Evolutionary conservation across 2,329 filamentous ascomycete species (phyloP).

Genomic region (Dothideomycetes sp.): DNA sequence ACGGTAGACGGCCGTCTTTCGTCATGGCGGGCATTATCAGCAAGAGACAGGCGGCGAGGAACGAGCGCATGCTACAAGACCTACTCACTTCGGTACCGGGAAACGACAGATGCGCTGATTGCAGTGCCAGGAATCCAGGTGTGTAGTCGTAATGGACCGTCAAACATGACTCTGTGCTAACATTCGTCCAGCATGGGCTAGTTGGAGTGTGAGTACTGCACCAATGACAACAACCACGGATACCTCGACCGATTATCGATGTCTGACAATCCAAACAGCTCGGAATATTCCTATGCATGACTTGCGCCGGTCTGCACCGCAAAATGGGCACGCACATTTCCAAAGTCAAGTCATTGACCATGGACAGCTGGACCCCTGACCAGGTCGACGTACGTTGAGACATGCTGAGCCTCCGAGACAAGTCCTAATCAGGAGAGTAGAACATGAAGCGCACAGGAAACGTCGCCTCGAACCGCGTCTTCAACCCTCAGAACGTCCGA

Average conservation of each 20-base stretch:
- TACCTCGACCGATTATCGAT: neutral
- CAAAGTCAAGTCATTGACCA: constrained; percentile 96
- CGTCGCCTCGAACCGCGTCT: constrained; percentile 71
- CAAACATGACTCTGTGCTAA: constrained; percentile 22
- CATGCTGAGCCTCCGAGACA: too few species aligned
- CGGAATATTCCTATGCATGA: constrained; percentile 95
- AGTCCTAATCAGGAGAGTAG: too few species aligned
- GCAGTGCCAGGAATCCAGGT: constrained; percentile 86
- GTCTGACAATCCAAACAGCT: constrained; percentile 45
- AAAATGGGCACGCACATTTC: constrained; percentile 97
- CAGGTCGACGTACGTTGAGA: constrained; percentile 74
- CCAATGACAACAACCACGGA: too few species aligned
- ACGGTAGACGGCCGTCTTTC: too few species aligned
- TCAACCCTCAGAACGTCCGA: constrained; percentile 76
- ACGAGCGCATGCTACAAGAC: constrained; percentile 85
- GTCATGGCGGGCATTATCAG: constrained; percentile 68
- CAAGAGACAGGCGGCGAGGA: constrained; percentile 96
- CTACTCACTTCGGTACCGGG: constrained; percentile 75
- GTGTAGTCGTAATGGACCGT: constrained; percentile 27
- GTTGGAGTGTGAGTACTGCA: constrained; percentile 78
- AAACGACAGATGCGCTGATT: constrained; percentile 92
- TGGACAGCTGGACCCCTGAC: constrained; percentile 94
- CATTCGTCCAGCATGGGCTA: constrained; percentile 67
- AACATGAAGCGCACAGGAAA: constrained; percentile 95
- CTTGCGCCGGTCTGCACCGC: constrained; percentile 88